These are phyloP conservation scores for Penicillium sp. DNA, from an alignment of 2,329 filamentous ascomycete species.

Conservation along the genomic window DNA sequence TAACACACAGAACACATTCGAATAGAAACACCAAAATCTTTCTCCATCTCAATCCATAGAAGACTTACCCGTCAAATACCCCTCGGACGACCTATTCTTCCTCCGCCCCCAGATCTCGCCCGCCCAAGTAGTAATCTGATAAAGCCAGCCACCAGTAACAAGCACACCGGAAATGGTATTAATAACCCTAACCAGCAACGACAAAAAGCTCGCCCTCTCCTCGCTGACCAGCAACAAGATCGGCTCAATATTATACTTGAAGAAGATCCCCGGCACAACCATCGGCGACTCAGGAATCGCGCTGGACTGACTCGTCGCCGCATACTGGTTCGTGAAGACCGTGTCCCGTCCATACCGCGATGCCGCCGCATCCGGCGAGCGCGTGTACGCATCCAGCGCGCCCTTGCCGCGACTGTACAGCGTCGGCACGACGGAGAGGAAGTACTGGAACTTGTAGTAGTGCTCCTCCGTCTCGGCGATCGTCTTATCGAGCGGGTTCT, in stretches of 20 bases:
- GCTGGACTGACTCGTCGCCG: constrained; percentile 83
- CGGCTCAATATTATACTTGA: constrained; percentile 99
- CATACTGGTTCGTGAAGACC: constrained; percentile 95
- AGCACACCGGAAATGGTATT: constrained; percentile 89
- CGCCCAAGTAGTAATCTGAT: constrained; percentile 76
- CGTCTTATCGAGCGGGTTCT: constrained; percentile 92
- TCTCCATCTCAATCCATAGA: constrained; percentile 27
- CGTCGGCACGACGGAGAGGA: constrained; percentile 90
- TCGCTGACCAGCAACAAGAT: constrained; percentile 84
- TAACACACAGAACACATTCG: neutral
- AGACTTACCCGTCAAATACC: constrained; percentile 48
- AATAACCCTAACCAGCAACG: constrained; percentile 75
- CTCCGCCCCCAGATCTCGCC: constrained; percentile 48
- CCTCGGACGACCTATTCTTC: constrained; percentile 42
- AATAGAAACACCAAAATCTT: neutral
- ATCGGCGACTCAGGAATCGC: constrained; percentile 54
- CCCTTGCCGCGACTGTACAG: constrained; percentile 67
- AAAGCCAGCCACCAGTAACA: constrained; percentile 91
- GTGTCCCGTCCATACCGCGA: constrained; percentile 32
- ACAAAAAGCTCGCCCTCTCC: constrained; percentile 69
- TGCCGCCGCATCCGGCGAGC: constrained; percentile 31
- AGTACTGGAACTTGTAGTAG: constrained; percentile 99
- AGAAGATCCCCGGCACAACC: constrained; percentile 82
- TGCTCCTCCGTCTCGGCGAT: constrained; percentile 69
- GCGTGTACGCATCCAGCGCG: constrained; percentile 42